Base-by-base conservation (phyloP, 176 grass and related monocot species). In the Panicum miliaceum region DNA sequence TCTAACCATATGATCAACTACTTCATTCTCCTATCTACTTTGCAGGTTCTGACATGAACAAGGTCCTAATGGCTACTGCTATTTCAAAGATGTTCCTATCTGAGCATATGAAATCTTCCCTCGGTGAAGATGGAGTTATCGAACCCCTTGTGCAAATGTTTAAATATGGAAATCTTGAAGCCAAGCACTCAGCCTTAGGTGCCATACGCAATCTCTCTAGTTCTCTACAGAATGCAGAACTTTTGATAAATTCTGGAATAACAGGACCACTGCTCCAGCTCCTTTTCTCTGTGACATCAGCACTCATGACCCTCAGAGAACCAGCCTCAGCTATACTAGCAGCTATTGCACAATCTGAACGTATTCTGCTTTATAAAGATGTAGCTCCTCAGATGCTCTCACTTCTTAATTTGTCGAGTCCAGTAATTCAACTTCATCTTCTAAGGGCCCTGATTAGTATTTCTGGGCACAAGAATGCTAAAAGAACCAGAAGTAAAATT, bases 21-120 rank as follows among this genome's bases (percentile, higher is more conserved):
- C 18, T 42, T 79, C 60, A 5, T 75, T 75, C 69, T 77, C 53
- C 8, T 75, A 47, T 29, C 78, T 72, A 47, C 26, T 87, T 64
- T 83, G 57, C 88, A 97, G 92, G 95, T 86, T 94, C 95, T 58
- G 95, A 97, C 75, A 97, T 92, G 92, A 94, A 97, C 90, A 94
- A 94, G 87, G 78, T 97, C 88, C 79, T 97, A 15, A 97, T 97
- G 95, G 95, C 95, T 58, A 92, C 90, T 0, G 89, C 90, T 68
- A 82, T 97, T 86, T 97, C 92, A 7, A 97, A 90, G 86, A 91
- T 97, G 90, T 86, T 91, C 84, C 95, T 97, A 64, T 88, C 92
- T 63, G 92, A 94, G 43, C 95, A 88, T 36, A 93, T 84, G 84
- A 97, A 90, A 88, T 83, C 78, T 67, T 73, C 79, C 32, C 92